Conservation (phyloP, 2,329 filamentous ascomycete genomes). For the Onygena corvina region DNA sequence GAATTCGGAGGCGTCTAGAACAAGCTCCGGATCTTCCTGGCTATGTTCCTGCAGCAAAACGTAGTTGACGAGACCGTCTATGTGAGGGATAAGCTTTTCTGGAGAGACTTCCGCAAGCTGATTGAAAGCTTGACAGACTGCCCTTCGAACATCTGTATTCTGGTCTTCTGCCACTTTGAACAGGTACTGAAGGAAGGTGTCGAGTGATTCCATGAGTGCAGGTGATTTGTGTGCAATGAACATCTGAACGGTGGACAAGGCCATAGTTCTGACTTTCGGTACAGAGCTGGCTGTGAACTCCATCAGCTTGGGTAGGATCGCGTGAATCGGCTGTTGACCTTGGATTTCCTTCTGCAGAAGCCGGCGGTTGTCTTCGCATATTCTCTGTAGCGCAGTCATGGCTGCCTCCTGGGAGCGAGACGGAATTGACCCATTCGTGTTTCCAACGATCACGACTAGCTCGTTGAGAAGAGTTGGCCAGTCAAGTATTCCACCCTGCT, state of each 20-base stretch:
- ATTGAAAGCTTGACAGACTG: slow-evolving; percentile 88
- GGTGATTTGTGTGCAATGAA: slow-evolving; percentile 79
- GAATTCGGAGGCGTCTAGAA: slow-evolving; percentile 91
- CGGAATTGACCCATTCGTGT: slow-evolving; percentile 55
- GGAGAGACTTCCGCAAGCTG: slow-evolving; percentile 82
- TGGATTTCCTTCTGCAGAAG: slow-evolving; percentile 77
- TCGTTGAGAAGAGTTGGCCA: slow-evolving; percentile 88
- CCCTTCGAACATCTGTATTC: slow-evolving; percentile 70
- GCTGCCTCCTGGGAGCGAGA: slow-evolving; percentile 75
- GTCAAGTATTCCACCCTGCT: slow-evolving; percentile 67
- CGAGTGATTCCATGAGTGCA: slow-evolving; percentile 67
- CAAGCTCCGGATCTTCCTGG: slow-evolving; percentile 70
- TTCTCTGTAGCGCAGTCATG: slow-evolving; percentile 84
- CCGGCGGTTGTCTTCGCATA: slow-evolving; percentile 91
- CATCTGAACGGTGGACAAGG: slow-evolving; percentile 76
- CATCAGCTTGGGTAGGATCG: slow-evolving; percentile 81
- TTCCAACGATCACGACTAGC: slow-evolving; percentile 64
- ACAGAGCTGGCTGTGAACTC: slow-evolving; percentile 68
- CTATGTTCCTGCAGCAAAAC: slow-evolving; percentile 81
- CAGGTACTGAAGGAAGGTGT: slow-evolving; percentile 67
- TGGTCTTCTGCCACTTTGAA: slow-evolving; percentile 69
- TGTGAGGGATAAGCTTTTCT: slow-evolving; percentile 79
- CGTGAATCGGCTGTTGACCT: slow-evolving; percentile 74
- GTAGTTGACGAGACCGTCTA: slow-evolving; percentile 80
- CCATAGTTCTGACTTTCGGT: slow-evolving; percentile 64